phyloP scores from a whole-genome alignment of 257 asterid species.

The Thymus mandschuricus region DNA sequence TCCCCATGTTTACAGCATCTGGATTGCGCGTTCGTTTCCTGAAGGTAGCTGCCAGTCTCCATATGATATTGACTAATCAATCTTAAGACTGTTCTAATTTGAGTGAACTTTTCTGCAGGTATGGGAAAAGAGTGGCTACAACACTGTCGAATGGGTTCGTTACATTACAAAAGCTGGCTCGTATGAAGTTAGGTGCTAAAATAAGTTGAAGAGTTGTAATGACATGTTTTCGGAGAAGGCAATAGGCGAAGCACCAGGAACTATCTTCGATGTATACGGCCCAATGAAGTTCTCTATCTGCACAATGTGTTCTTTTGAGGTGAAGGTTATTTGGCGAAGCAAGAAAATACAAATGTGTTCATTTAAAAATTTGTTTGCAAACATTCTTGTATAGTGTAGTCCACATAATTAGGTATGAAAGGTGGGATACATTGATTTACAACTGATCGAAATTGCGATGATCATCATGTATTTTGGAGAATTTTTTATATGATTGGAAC shows the following conservation, averaged over 20 bases:
- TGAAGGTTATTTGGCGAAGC: conserved; percentile 32
- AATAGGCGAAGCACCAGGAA: conserved; percentile 16
- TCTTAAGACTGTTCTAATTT: conserved; percentile 25
- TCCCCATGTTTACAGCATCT: conserved; percentile 99
- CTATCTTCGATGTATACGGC: conserved; percentile 14
- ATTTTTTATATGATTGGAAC: neutral
- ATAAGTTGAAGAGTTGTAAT: conserved; percentile 9
- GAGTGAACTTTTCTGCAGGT: conserved; percentile 56
- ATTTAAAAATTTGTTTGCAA: conserved; percentile 25
- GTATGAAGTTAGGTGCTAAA: conserved; percentile 90
- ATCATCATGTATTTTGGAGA: conserved; percentile 12
- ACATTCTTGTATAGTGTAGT: conserved; percentile 44
- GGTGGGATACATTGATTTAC: conserved; percentile 22
- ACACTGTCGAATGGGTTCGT: conserved; percentile 99
- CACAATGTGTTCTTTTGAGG: conserved; percentile 21
- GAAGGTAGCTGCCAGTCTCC: conserved; percentile 55
- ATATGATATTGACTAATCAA: neutral
- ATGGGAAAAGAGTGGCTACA: conserved; percentile 99
- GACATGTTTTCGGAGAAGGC: conserved; percentile 23
- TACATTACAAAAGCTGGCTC: conserved; percentile 98
- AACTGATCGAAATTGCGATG: conserved; percentile 8
- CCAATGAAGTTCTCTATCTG: conserved; percentile 28
- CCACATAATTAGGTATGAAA: conserved; percentile 22
- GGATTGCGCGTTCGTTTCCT: conserved; percentile 98
- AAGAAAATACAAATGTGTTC: conserved; percentile 25